Conservation (phyloP, 139 green algal genomes). For the Volvox reticuliferus region DNA sequence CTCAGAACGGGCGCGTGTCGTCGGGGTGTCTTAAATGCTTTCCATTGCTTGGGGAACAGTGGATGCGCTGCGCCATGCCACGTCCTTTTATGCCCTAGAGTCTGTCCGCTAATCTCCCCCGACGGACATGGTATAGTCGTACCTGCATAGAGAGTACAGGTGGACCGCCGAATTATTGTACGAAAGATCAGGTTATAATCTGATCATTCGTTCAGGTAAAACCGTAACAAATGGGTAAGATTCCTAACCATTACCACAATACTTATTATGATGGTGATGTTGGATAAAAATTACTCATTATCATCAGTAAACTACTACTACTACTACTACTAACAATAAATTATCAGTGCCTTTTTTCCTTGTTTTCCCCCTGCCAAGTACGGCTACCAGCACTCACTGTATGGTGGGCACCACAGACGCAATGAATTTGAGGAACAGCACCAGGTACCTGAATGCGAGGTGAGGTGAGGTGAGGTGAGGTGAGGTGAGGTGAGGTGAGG, state of each 20-base stretch:
- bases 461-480: not conserved
- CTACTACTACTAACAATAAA: not conserved
- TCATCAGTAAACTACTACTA: not conserved
- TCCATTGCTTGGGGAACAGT: no score
- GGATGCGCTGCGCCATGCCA: no score
- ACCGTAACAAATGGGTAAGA: not conserved
- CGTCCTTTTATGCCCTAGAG: no score
- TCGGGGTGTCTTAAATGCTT: no score
- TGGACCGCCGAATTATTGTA: not conserved
- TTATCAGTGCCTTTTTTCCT: not conserved
- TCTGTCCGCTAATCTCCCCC: constrained; percentile 51
- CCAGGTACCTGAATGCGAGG: constrained; percentile 81
- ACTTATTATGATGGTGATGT: not conserved
- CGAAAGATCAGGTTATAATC: not conserved
- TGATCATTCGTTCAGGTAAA: not conserved
- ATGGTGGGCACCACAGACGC: constrained; percentile 94
- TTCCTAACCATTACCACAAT: not conserved
- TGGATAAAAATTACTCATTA: not conserved
- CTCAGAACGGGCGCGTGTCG: no score
- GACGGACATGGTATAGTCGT: constrained; percentile 88
- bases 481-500: not conserved
- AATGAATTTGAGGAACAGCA: constrained; percentile 98
- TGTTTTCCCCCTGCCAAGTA: not conserved
- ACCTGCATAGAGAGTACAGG: constrained; percentile 52
- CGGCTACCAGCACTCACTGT: constrained; percentile 59